Base-by-base conservation (phyloP, 495 filamentous ascomycete genomes). In the Podospora tetraspora region DNA sequence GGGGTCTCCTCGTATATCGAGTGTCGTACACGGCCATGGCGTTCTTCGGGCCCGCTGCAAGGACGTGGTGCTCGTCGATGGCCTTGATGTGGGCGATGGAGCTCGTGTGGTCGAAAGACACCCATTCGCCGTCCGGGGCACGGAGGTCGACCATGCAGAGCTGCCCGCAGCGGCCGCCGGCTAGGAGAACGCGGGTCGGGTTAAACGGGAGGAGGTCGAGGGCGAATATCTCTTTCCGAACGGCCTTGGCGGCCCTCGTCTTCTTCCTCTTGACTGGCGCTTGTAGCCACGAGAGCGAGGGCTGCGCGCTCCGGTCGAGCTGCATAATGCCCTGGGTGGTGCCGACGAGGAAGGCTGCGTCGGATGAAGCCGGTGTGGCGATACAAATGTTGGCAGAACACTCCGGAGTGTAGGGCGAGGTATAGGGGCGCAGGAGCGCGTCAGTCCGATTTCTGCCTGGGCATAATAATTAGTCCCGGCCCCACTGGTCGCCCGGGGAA, bases 11-110 rank as follows among this genome's bases (percentile, higher is more conserved):
- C 25, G 29, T 58, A 59, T 58, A 80, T 10, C 82, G 79, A 1
- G 78, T 52, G 37, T 84, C 82, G 62, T 79, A 83, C 0, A 84
- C 62, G 0, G 69, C 72, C 71, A 84, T 77, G 61, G 66, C 69
- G 62, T 67, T 73, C 24, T 62, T 24, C 1, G 81, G 70, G 1
- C 82, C 80, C 1, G 81, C 73, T 1, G 74, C 82, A 0, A 84
- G 70, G 19, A 82, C 68, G 30, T 77, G 73, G 71, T 81, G 63
- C 23, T 64, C 68, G 21, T 69, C 68, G 19, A 81, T 57, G 12
- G 74, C 67, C 19, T 68, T 71, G 22, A 82, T 63, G 59, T 82
- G 78, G 0, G 80, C 72, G 19, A 79, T 69, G 57, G 72, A 69
- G 56, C 68, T 72, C 21, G n/a, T 16, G 71, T 76, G 75, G 2